phyloP scores from a whole-genome alignment of 768 basidiomycete genomes.

The Hericium rajendrae region DNA sequence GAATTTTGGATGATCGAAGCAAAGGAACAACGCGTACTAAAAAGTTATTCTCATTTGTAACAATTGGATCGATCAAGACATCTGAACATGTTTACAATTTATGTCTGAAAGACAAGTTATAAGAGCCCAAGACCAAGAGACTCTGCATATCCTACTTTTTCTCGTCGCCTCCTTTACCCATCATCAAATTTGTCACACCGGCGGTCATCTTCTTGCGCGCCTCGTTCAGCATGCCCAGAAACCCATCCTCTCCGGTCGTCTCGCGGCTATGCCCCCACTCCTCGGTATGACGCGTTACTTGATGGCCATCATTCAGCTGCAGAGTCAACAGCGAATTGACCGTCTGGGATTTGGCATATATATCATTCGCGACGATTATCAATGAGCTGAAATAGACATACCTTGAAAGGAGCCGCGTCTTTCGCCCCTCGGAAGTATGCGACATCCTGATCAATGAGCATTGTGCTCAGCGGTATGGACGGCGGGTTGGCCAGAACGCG shows the following conservation, averaged over 20 bases:
- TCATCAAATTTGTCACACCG: constrained; percentile 24
- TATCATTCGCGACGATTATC: not conserved
- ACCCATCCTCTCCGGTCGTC: constrained; percentile 29
- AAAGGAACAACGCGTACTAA: no score
- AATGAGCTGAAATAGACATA: constrained; percentile 1
- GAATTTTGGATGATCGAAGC: no score
- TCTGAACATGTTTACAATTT: no score
- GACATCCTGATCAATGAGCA: constrained; percentile 40
- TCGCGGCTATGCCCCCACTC: constrained; percentile 35
- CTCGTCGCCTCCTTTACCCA: constrained; percentile 18
- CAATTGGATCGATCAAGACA: no score
- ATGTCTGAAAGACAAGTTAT: no score
- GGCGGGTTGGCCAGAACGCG: constrained; percentile 32
- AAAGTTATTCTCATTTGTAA: no score
- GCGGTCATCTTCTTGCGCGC: constrained; percentile 34
- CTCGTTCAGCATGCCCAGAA: constrained; percentile 36
- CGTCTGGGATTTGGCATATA: constrained; percentile 12
- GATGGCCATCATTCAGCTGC: constrained; percentile 27
- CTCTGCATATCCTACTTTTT: not conserved
- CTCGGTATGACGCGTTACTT: constrained; percentile 31
- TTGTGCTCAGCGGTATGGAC: constrained; percentile 25
- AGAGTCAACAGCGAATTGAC: constrained; percentile 35
- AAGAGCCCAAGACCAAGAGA: no score
- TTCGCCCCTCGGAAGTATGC: constrained; percentile 31
- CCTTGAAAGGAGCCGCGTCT: constrained; percentile 33